Evolutionary conservation across 1,284 basidiomycete species (phyloP).

Genomic region (Pulveroboletus sp.): DNA sequence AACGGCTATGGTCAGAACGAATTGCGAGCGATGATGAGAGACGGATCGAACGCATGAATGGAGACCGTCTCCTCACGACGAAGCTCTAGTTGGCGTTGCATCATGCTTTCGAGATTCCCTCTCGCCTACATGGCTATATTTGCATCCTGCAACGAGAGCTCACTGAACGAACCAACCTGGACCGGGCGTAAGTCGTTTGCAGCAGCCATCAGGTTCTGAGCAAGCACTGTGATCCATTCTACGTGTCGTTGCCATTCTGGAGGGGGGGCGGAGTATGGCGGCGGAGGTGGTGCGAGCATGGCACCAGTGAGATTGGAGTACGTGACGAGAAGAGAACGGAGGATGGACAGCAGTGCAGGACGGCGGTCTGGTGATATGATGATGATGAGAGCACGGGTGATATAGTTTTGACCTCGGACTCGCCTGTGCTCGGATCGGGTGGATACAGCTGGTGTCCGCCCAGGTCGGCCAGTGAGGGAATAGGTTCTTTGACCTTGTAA

Average conservation of each 20-base stretch:
- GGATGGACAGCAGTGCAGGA: slow-evolving; percentile 63
- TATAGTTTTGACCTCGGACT: slow-evolving; percentile 20
- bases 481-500: slow-evolving; percentile 68
- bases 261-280: slow-evolving; percentile 44
- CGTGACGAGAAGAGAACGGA: slow-evolving; percentile 69
- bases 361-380: slow-evolving; percentile 55
- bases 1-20: slow-evolving; percentile 9
- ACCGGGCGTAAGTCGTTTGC: slow-evolving; percentile 81
- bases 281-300: slow-evolving; percentile 62
- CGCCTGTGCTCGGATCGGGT: slow-evolving; percentile 63
- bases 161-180: slow-evolving; percentile 48
- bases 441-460: slow-evolving; percentile 77
- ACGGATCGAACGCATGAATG: slow-evolving; percentile 57
- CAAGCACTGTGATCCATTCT: slow-evolving; percentile 73
- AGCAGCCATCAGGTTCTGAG: slow-evolving; percentile 81
- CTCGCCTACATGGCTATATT: slow-evolving; percentile 51
- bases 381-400: slow-evolving; percentile 10
- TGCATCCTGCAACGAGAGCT: background rate
- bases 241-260: slow-evolving; percentile 72
- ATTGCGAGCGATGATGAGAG: background rate
- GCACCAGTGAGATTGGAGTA: slow-evolving; percentile 67
- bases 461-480: slow-evolving; percentile 68
- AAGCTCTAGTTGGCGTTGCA: slow-evolving; percentile 69
- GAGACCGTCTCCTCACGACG: slow-evolving; percentile 64
- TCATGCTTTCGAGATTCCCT: slow-evolving; percentile 73